Evolutionary conservation across 352 stramenopile species (phyloP).

Genomic region (Phytophthora hibernalis): DNA sequence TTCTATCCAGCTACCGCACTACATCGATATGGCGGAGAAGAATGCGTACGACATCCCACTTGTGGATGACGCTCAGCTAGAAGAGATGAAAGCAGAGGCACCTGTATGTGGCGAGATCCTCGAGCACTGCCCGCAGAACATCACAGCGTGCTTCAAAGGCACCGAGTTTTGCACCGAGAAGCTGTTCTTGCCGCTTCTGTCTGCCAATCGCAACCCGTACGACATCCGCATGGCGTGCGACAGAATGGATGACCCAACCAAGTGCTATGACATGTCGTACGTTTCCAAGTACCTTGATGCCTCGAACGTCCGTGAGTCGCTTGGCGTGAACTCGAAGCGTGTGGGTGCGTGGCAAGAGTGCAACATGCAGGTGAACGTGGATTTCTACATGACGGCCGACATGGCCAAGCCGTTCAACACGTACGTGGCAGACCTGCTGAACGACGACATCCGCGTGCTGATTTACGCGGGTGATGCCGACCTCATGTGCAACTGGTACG

Average conservation of each 20-base stretch:
- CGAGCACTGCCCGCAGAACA: constrained; percentile 47
- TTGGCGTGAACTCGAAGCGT: constrained; percentile 47
- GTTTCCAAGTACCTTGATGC: constrained; percentile 83
- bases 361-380: constrained; percentile 92
- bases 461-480: constrained; percentile 97
- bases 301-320: constrained; percentile 46
- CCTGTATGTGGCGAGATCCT: constrained; percentile 38
- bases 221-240: constrained; percentile 61
- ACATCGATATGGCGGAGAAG: constrained; percentile 60
- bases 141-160: constrained; percentile 51
- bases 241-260: constrained; percentile 41
- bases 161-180: constrained; percentile 60
- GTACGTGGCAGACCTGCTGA: constrained; percentile 87
- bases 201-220: constrained; percentile 55
- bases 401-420: constrained; percentile 93
- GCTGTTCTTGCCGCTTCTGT: constrained; percentile 53
- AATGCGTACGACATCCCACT: constrained; percentile 73
- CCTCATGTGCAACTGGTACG: constrained; percentile 96
- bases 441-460: constrained; percentile 71
- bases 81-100: constrained; percentile 46
- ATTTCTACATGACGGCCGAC: constrained; percentile 86
- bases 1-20: constrained; percentile 47
- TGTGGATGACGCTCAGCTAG: constrained; percentile 40
- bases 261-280: constrained; percentile 68
- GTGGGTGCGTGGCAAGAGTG: constrained; percentile 87